Evolutionary conservation across 306 rosid species (phyloP), one percentile per base, ranked within the genome.

Genomic region (Leucaena leucocephala): DNA sequence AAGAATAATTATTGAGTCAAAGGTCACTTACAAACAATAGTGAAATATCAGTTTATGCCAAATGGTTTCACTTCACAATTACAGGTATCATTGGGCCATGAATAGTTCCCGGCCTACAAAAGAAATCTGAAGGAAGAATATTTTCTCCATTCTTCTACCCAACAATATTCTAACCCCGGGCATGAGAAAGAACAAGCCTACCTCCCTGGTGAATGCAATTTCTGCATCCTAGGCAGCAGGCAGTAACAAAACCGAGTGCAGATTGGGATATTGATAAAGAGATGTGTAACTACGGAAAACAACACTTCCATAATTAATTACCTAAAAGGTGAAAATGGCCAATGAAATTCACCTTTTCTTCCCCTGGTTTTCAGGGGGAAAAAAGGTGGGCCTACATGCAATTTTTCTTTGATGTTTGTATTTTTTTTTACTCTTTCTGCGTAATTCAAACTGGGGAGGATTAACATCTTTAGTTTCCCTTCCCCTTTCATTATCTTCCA

Each of bases 1-100:
- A 85, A 83, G 67, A 73, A 70, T 48, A 82, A 85, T 64, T 75
- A 48, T 70, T 64, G 76, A 76, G 84, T 80, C 82, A 50, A 80
- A 58, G 74, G 68, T 50, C 58, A 17, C 7, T 59, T 15, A 27
- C 58, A 57, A 44, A 74, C 48, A 35, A 68, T 45, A 79, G n/a
- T 62, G 67, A 72, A 72, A 42, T 36, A 49, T 75, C 71, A 68
- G 68, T 77, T 73, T 66, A 34, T 78, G 52, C 75, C 71, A 79
- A 45, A 39, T 69, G 71, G 61, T 52, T 74, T 79, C 59, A 61
- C 75, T 46, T 73, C 59, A 57, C 16, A 45, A 36, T 58, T 38
- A 67, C 5, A 45, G n/a, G 33, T 58, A 77, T 71, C 12, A 48
- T 13, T 12, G 45, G 71, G 62, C 64, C 39, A 46, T 74, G 75